A percentile compares a stretch with the other conserved stretches of the same genome.
phyloP scores from a whole-genome alignment of 257 asterid species.

The Scutellaria barbata region DNA sequence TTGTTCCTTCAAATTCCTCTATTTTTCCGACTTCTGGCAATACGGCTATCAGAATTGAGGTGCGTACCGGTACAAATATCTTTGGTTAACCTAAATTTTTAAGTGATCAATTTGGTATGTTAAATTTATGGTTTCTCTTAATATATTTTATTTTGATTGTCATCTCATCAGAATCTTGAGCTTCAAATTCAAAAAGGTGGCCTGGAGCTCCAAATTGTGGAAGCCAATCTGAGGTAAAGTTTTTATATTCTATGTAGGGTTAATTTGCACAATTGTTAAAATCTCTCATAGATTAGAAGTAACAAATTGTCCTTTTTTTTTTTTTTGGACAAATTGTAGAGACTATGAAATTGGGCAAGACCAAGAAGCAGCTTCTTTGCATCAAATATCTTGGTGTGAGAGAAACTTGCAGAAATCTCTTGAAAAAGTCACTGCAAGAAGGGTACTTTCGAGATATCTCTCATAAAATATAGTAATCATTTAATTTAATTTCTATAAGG shows the following conservation, averaged over 20 bases:
- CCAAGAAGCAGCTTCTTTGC: constrained; percentile 56
- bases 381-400: constrained; percentile 65
- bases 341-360: constrained; percentile 52
- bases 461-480: neutral
- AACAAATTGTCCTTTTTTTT: no score
- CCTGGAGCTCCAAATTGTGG: constrained; percentile 49
- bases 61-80: constrained; percentile 18
- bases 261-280: no score
- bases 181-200: constrained; percentile 52
- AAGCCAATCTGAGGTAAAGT: constrained; percentile 56
- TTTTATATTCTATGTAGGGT: neutral
- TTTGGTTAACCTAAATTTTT: neutral
- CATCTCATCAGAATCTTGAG: constrained; percentile 54
- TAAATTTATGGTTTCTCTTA: neutral
- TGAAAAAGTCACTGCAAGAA: constrained; percentile 40
- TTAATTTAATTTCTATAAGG: neutral
- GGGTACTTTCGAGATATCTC: constrained; percentile 33
- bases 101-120: no score
- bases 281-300: no score
- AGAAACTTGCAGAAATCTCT: constrained; percentile 53
- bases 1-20: neutral
- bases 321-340: constrained; percentile 30
- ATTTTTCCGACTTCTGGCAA: neutral
- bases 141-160: neutral
- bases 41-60: constrained; percentile 44